Base-by-base conservation (phyloP, 1,284 basidiomycete species). In the Ganoderma resinaceum region DNA sequence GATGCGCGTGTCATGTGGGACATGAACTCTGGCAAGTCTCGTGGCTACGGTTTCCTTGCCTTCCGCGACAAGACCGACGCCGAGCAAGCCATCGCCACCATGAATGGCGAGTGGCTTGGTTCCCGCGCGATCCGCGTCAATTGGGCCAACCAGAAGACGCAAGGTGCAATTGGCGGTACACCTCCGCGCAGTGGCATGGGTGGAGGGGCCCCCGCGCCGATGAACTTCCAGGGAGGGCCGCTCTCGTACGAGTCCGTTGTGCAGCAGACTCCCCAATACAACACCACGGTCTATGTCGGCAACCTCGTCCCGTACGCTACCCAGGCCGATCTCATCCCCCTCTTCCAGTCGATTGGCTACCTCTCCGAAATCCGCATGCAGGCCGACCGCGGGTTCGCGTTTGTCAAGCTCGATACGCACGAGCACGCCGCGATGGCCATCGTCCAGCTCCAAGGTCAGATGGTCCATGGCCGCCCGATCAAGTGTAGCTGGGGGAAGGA, bases 1-100 rank as follows among this genome's bases (percentile, higher is more conserved):
- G 97, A 99, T 80, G 97, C 97, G 61, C 90, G 97, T 60, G 97
- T 99, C 74, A 99, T 99, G 97, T 99, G 97, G 96, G 97, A 99
- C 81, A 97, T 98, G 95, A 97, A 97, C 84, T 98, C 96, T 67
- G 97, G 97, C 74, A 98, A 98, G 85, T 97, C 95, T 78, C 91
- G 95, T 76, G 95, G 96, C 53, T 98, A 96, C 79, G 95, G 95
- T 68, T 97, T 97, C 86, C 89, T 96, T 72, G 95, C 95, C 14
- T 95, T 96, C 87, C 90, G 96, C 74, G 96, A 98, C 84, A 97
- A 97, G 83, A 93, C 95, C 63, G 97, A 99, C 77, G 98, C 98
- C 37, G 97, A 99, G 80, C 95, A 97, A 80, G 97, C 97, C 60
- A 99, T 99, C 78, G 93, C 94, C 38, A 96, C 96, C 65, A 99